Conservation (phyloP, 805 yeast species). For the Starmera dryadoides region DNA sequence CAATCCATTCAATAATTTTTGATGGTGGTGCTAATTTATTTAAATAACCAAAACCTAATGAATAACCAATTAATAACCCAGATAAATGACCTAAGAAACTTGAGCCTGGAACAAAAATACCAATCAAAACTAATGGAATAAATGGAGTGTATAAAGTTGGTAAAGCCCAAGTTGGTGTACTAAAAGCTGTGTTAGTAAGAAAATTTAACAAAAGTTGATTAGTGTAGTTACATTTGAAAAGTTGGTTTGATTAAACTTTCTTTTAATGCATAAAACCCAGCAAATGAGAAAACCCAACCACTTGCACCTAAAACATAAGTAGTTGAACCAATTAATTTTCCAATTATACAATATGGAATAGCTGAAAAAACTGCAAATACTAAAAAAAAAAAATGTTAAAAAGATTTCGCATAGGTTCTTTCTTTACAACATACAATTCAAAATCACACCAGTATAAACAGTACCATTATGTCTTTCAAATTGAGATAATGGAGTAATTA, state of each 20-base stretch:
- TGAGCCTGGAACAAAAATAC: constrained; percentile 54
- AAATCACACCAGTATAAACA: constrained; percentile 73
- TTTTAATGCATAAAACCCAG: constrained; percentile 50
- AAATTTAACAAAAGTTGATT: not conserved
- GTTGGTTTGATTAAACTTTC: constrained; percentile 35
- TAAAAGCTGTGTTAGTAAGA: not conserved
- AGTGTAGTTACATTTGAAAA: constrained; percentile 20
- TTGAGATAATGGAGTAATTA: constrained; percentile 51
- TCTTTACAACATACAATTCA: constrained; percentile 50
- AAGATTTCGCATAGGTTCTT: too few relatives aligned
- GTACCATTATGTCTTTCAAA: constrained; percentile 79
- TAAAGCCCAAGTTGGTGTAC: constrained; percentile 31
- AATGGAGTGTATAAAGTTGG: constrained; percentile 61
- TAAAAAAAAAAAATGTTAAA: not conserved
- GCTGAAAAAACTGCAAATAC: constrained; percentile 65
- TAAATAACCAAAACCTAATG: constrained; percentile 50
- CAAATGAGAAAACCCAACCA: constrained; percentile 66
- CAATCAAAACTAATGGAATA: constrained; percentile 37
- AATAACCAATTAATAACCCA: constrained; percentile 61
- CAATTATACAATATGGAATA: constrained; percentile 48
- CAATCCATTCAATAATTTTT: constrained; percentile 56
- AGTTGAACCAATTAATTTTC: constrained; percentile 32
- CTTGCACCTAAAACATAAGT: constrained; percentile 58
- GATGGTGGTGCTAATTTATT: constrained; percentile 59
- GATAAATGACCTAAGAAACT: constrained; percentile 71